These are phyloP conservation scores for Pholiota conissans DNA, from an alignment of 768 basidiomycete species.

Conservation along the genomic window DNA sequence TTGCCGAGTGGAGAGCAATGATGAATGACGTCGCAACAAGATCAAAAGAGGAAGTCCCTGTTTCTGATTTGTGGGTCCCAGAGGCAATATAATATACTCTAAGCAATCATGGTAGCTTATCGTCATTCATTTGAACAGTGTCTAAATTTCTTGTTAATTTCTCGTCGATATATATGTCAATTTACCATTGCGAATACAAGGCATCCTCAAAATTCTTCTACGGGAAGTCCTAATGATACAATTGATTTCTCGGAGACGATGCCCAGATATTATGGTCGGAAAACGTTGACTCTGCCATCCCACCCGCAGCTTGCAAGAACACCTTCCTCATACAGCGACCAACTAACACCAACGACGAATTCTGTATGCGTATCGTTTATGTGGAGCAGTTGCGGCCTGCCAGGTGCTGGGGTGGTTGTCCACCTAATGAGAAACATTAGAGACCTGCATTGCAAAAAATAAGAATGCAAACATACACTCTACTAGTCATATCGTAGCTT, in stretches of 20 bases:
- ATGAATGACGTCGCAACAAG: neutral
- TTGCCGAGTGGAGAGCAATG: neutral
- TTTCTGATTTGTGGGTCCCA: conserved; percentile 15
- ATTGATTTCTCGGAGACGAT: conserved; percentile 4
- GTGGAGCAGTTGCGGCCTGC: conserved; percentile 53
- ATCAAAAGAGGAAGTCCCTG: conserved; percentile 1
- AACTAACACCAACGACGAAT: conserved; percentile 88
- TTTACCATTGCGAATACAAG: too few relatives aligned
- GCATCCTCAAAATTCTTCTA: too few relatives aligned
- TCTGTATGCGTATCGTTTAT: conserved; percentile 92
- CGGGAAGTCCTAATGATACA: conserved; percentile 1
- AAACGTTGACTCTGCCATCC: conserved; percentile 85
- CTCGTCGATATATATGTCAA: too few relatives aligned
- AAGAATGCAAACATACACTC: conserved; percentile 55
- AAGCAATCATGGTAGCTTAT: neutral
- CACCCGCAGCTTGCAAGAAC: conserved; percentile 88
- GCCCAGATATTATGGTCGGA: conserved; percentile 43
- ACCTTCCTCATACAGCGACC: conserved; percentile 92
- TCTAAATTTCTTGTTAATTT: neutral
- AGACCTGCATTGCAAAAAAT: neutral
- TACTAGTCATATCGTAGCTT: conserved; percentile 85
- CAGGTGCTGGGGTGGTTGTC: conserved; percentile 59
- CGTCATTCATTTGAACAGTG: neutral
- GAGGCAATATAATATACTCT: neutral
- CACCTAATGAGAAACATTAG: conserved; percentile 47